Evolutionary conservation across 176 grass and related monocot genomes (phyloP).

Genomic region (maize (Zea mays)): DNA sequence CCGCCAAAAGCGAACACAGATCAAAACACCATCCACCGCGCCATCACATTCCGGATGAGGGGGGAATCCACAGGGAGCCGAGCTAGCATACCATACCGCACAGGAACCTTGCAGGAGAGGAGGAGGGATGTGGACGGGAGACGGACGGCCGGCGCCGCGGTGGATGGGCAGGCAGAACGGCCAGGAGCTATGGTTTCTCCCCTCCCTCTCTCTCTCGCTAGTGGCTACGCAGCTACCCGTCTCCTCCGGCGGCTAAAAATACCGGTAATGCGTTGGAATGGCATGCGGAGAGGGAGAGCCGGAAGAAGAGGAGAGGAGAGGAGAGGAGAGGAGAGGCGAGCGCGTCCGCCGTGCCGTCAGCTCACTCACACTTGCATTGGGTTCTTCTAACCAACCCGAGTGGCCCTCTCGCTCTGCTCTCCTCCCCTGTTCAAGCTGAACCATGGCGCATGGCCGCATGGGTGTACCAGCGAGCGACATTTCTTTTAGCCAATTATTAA

Average conservation of each 20-base stretch:
- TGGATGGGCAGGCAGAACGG: constrained; percentile 11
- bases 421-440: neutral
- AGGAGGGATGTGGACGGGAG: constrained; percentile 41
- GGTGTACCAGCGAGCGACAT: constrained; percentile 8
- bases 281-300: constrained; percentile 25
- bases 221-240: neutral
- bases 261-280: constrained; percentile 46
- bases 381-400: constrained; percentile 16
- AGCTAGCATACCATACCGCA: constrained; percentile 19
- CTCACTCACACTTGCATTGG: neutral
- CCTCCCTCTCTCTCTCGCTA: neutral
- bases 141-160: neutral
- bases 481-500: constrained; percentile 28
- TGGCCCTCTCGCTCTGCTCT: neutral
- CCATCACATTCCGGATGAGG: constrained; percentile 13
- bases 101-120: neutral
- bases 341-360: constrained; percentile 56
- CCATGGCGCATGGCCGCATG: neutral
- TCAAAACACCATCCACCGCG: constrained; percentile 22
- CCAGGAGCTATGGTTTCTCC: constrained; percentile 13
- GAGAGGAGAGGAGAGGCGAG: too few species aligned
- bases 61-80: neutral
- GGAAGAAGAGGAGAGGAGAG: constrained; percentile 12
- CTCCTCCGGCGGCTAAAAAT: constrained; percentile 42
- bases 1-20: constrained; percentile 30